A percentile compares a stretch with the other conserved stretches of the same genome.
phyloP scores from a whole-genome alignment of 139 green algal genomes.

The Tetraselmis striata region DNA sequence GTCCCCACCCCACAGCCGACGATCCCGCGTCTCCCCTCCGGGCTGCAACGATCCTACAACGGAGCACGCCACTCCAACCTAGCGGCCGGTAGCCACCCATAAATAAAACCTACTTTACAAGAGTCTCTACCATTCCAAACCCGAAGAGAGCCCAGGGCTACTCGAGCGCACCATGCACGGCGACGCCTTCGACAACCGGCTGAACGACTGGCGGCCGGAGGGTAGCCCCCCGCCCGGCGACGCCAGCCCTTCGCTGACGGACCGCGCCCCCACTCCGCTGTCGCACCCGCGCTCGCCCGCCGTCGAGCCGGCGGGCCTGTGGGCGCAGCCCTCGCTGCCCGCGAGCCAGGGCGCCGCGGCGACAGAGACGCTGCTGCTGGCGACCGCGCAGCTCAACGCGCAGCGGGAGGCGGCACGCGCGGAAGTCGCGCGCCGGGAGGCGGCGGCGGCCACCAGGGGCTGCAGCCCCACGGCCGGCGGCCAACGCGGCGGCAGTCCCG shows the following conservation, averaged over 20 bases:
- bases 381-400: neutral
- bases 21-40: too few relatives aligned
- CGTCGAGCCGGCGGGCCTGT: neutral
- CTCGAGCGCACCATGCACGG: neutral
- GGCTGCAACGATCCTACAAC: too few relatives aligned
- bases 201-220: neutral
- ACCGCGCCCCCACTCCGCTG: neutral
- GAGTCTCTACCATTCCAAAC: too few relatives aligned
- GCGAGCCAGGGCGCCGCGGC: neutral
- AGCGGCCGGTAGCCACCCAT: too few relatives aligned
- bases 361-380: neutral
- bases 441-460: too few relatives aligned
- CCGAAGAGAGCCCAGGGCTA: too few relatives aligned
- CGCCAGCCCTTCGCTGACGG: too few relatives aligned
- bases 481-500: neutral
- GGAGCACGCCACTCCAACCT: too few relatives aligned
- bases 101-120: too few relatives aligned
- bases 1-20: too few relatives aligned
- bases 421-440: neutral
- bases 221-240: neutral
- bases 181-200: neutral
- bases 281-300: neutral
- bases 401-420: neutral
- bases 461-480: too few relatives aligned
- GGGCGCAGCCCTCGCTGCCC: neutral